Evolutionary conservation across 2,329 filamentous ascomycete species (phyloP).

Genomic region (Cercospora beticola): DNA sequence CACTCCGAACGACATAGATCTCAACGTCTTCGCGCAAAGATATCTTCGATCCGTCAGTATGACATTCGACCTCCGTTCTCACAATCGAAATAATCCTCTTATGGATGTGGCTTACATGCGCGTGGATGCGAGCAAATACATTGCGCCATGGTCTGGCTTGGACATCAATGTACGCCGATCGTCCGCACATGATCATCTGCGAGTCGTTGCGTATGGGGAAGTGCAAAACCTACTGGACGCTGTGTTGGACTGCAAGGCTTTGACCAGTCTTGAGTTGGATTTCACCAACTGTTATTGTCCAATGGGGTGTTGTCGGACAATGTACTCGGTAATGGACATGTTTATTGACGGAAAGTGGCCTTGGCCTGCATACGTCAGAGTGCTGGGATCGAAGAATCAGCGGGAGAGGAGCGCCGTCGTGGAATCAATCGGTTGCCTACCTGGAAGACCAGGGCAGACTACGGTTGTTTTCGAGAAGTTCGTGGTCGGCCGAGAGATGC

Average conservation of each 20-base stretch:
- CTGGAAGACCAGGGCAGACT: too few relatives aligned
- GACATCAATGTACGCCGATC: fast-evolving
- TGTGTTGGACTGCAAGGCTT: background rate
- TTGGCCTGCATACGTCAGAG: too few relatives aligned
- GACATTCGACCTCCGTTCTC: background rate
- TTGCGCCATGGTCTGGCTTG: background rate
- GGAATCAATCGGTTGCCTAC: too few relatives aligned
- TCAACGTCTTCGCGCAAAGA: background rate
- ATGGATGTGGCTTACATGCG: background rate
- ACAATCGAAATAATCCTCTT: fast-evolving
- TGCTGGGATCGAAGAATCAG: background rate
- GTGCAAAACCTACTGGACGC: fast-evolving
- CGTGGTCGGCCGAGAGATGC: background rate
- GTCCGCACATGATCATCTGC: background rate
- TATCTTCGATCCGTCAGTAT: background rate
- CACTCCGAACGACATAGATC: background rate
- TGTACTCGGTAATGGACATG: background rate
- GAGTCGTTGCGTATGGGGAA: fast-evolving
- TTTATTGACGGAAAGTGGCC: too few relatives aligned
- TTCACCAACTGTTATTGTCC: background rate
- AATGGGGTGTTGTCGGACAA: background rate
- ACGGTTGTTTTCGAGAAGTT: background rate
- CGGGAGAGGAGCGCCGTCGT: background rate
- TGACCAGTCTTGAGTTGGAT: background rate
- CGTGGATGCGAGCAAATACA: background rate